Conservation (phyloP, 495 filamentous ascomycete genomes). For the Chaetomium cochliodes region DNA sequence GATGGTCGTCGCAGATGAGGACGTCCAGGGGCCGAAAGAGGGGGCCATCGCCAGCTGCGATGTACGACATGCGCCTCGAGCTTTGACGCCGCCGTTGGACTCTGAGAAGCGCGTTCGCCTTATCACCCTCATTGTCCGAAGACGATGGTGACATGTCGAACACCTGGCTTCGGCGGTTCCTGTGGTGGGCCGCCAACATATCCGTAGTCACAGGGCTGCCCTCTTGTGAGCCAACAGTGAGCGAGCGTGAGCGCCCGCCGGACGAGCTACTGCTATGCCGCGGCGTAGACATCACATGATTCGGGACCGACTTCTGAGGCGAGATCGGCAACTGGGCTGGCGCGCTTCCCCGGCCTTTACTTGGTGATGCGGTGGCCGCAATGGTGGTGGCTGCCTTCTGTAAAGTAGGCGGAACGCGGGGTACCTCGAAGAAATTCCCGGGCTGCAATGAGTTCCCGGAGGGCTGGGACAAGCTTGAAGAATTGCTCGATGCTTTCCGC, state of each 20-base stretch:
- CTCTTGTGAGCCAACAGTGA: conserved; percentile 94
- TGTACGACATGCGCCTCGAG: conserved; percentile 85
- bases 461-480: conserved; percentile 77
- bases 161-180: conserved; percentile 89
- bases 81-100: conserved; percentile 91
- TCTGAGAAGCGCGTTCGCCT: conserved; percentile 86
- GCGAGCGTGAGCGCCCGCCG: conserved; percentile 68
- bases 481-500: conserved; percentile 76
- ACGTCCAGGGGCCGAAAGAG: conserved; percentile 89
- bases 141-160: conserved; percentile 97
- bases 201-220: conserved; percentile 69
- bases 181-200: conserved; percentile 65
- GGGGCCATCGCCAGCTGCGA: conserved; percentile 69
- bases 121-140: conserved; percentile 92
- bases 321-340: conserved; percentile 50
- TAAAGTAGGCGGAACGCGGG: conserved; percentile 57
- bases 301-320: conserved; percentile 45
- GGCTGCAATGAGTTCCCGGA: conserved; percentile 71
- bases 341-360: conserved; percentile 65
- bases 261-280: conserved; percentile 48
- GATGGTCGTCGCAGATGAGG: conserved; percentile 96
- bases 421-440: conserved; percentile 69
- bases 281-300: conserved; percentile 43
- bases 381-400: conserved; percentile 61
- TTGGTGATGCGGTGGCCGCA: conserved; percentile 68